A percentile compares a stretch with the other conserved stretches of the same genome.
phyloP scores from a whole-genome alignment of 352 stramenopile genomes.

The Pythium coloratum region DNA sequence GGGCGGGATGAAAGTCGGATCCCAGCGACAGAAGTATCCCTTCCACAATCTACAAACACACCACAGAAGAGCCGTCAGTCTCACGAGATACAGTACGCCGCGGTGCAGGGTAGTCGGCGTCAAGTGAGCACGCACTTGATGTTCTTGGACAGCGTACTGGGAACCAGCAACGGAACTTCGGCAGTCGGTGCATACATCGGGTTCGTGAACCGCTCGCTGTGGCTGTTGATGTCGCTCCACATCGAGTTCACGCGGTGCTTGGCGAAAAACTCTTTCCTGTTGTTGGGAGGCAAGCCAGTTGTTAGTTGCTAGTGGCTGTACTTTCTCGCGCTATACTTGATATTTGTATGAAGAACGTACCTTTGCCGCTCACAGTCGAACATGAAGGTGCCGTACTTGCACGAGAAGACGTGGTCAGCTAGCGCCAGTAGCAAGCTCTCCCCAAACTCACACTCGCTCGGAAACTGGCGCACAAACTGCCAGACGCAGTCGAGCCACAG shows the following conservation, averaged over 20 bases:
- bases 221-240: constrained; percentile 78
- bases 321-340: neutral
- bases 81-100: neutral
- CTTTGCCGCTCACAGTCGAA: constrained; percentile 94
- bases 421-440: constrained; percentile 90
- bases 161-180: constrained; percentile 45
- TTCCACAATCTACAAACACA: constrained; percentile 73
- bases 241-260: constrained; percentile 79
- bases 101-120: too few species aligned
- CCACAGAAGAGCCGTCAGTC: constrained; percentile 6
- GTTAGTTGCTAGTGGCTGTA: constrained; percentile 2
- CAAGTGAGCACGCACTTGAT: constrained; percentile 61
- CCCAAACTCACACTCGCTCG: constrained; percentile 98
- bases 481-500: constrained; percentile 98
- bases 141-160: constrained; percentile 85
- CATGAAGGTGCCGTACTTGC: constrained; percentile 98
- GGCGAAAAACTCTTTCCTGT: constrained; percentile 74
- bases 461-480: constrained; percentile 96
- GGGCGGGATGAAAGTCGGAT: constrained; percentile 73
- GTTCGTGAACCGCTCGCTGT: constrained; percentile 74
- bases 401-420: constrained; percentile 96
- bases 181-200: constrained; percentile 54
- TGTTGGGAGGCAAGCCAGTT: neutral
- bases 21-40: constrained; percentile 84
- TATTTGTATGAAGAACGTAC: constrained; percentile 26